phyloP scores from a whole-genome alignment of 139 green algal genomes.

The Coelastrella sp. region DNA sequence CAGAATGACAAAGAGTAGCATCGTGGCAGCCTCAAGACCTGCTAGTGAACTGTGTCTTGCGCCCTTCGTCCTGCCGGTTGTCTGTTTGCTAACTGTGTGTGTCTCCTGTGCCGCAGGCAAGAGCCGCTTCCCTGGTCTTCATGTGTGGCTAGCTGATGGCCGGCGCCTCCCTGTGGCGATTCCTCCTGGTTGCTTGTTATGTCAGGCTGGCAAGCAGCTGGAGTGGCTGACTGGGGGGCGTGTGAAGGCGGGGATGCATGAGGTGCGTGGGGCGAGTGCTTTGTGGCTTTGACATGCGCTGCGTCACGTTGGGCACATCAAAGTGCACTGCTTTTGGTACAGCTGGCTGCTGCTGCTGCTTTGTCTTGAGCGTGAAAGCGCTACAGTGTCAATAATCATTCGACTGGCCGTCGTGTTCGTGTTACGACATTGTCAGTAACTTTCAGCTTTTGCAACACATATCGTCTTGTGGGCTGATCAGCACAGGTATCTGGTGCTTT shows the following conservation, averaged over 20 bases:
- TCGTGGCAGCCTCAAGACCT: neutral
- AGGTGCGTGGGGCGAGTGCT: conserved; percentile 67
- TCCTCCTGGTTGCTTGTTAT: conserved; percentile 86
- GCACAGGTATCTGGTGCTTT: neutral
- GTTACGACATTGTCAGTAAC: no score
- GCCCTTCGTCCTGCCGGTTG: neutral
- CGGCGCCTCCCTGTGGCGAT: conserved; percentile 77
- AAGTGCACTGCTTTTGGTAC: no score
- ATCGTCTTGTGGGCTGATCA: neutral
- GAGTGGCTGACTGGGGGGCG: conserved; percentile 92
- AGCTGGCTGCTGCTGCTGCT: no score
- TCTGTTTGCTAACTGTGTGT: neutral
- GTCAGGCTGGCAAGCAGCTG: conserved; percentile 94
- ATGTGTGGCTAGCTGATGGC: conserved; percentile 72
- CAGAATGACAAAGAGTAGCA: no score
- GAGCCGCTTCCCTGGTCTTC: conserved; percentile 66
- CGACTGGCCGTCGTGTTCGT: no score
- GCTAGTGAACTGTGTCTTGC: neutral
- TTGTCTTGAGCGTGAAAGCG: no score
- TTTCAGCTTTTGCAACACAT: neutral
- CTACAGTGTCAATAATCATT: no score
- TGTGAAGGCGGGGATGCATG: conserved; percentile 89
- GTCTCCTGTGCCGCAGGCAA: neutral
- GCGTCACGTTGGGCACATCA: no score
- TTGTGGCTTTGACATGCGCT: neutral